phyloP scores from a whole-genome alignment of 192 early-diverging fungal species.

The Allomyces macrogynus region DNA sequence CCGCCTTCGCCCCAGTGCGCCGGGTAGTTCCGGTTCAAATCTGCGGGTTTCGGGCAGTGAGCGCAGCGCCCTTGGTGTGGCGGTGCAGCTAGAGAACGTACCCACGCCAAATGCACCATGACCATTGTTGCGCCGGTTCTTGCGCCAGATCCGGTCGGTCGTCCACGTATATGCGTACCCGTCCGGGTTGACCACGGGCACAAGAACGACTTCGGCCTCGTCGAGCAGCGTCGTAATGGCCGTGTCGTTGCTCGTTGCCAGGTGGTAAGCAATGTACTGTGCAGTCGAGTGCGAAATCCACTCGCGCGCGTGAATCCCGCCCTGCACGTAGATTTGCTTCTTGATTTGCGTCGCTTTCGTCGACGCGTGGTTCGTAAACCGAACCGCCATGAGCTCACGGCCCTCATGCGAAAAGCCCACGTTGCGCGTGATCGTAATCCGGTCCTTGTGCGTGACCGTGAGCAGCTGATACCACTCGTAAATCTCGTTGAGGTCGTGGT shows the following conservation, averaged over 20 bases:
- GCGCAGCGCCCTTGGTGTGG: no score
- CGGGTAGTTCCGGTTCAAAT: slow-evolving; percentile 29
- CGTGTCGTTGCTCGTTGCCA: slow-evolving; percentile 13
- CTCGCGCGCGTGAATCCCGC: slow-evolving; percentile 38
- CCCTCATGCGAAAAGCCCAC: slow-evolving; percentile 20
- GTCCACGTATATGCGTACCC: slow-evolving; percentile 31
- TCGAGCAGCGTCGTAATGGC: slow-evolving; percentile 14
- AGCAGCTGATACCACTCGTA: slow-evolving; percentile 12
- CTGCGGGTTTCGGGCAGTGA: slow-evolving; percentile 10
- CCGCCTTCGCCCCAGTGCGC: slow-evolving; percentile 24
- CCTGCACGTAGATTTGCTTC: slow-evolving; percentile 8
- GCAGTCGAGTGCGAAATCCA: slow-evolving; percentile 31
- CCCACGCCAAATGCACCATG: slow-evolving; percentile 10
- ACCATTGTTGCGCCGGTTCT: slow-evolving; percentile 24
- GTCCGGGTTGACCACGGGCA: slow-evolving; percentile 38
- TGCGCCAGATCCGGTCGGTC: slow-evolving; percentile 20
- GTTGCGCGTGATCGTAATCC: slow-evolving; percentile 15
- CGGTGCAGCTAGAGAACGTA: neutral
- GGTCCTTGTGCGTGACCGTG: slow-evolving; percentile 10
- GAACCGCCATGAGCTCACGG: slow-evolving; percentile 20
- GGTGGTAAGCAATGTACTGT: slow-evolving; percentile 16
- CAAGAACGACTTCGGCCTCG: slow-evolving; percentile 28
- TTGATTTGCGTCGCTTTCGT: neutral
- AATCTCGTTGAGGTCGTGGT: slow-evolving; percentile 14
- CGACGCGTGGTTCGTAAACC: slow-evolving; percentile 7